Conservation (phyloP, 2,329 filamentous ascomycete species). For the Aspergillus texensis region DNA sequence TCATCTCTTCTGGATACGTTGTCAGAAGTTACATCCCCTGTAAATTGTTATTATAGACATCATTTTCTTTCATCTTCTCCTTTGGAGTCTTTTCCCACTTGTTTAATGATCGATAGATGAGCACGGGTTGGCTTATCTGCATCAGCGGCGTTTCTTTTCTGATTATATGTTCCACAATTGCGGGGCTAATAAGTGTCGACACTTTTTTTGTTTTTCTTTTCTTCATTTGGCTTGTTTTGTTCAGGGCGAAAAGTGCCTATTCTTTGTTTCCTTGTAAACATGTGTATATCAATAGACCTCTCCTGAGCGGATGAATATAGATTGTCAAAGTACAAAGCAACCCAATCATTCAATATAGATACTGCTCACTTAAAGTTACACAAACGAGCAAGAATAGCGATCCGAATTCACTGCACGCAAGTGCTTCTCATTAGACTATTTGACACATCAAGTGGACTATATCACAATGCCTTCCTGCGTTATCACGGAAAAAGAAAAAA, state of each 20-base stretch:
- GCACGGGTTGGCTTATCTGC: conserved; percentile 11
- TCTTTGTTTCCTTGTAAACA: background rate
- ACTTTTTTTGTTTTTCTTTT: background rate
- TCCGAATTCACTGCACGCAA: conserved; percentile 8
- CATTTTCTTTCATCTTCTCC: conserved; percentile 13
- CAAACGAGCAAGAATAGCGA: background rate
- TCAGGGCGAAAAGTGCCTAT: background rate
- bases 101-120: conserved; percentile 4
- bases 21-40: conserved; percentile 2
- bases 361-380: background rate
- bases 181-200: background rate
- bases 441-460: conserved; percentile 12
- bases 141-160: conserved; percentile 7
- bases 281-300: background rate
- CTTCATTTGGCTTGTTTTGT: background rate
- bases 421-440: conserved; percentile 17
- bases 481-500: conserved; percentile 24
- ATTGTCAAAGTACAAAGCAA: background rate
- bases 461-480: conserved; percentile 19
- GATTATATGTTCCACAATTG: background rate
- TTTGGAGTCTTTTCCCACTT: background rate
- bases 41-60: conserved; percentile 23
- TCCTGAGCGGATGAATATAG: background rate
- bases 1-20: background rate
- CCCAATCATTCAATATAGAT: background rate